phyloP scores from a whole-genome alignment of 2,329 filamentous ascomycete genomes.

The Verruconis gallopava region DNA sequence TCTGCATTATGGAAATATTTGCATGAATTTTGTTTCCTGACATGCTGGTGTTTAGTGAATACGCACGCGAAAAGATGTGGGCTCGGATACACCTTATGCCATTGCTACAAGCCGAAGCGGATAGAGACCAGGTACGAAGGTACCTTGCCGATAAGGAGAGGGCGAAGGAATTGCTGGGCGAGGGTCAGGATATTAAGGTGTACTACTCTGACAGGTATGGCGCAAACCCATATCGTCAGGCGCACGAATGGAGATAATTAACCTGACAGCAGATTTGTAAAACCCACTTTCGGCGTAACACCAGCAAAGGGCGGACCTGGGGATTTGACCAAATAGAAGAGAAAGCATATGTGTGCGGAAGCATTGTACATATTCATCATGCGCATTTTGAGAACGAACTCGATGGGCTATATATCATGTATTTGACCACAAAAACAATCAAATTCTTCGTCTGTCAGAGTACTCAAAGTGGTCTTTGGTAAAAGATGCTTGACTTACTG shows the following conservation, averaged over 20 bases:
- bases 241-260: no score
- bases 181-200: constrained; percentile 58
- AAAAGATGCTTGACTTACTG: no score
- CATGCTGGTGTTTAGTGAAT: no score
- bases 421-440: no score
- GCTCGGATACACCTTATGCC: constrained; percentile 88
- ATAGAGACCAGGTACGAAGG: constrained; percentile 83
- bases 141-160: constrained; percentile 75
- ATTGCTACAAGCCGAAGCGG: constrained; percentile 87
- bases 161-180: constrained; percentile 81
- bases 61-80: constrained; percentile 97
- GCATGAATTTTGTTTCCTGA: no score
- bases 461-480: no score
- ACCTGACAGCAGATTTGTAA: constrained; percentile 55
- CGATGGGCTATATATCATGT: no score
- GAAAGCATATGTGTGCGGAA: not conserved
- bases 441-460: no score
- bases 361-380: not conserved
- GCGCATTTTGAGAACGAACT: no score
- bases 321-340: constrained; percentile 40
- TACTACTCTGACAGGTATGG: constrained; percentile 81
- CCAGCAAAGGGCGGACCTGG: constrained; percentile 31
- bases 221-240: no score
- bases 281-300: constrained; percentile 64
- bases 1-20: no score